Base-by-base conservation (phyloP, 148 eudicot genomes). In the Pharnaceum exiguum region DNA sequence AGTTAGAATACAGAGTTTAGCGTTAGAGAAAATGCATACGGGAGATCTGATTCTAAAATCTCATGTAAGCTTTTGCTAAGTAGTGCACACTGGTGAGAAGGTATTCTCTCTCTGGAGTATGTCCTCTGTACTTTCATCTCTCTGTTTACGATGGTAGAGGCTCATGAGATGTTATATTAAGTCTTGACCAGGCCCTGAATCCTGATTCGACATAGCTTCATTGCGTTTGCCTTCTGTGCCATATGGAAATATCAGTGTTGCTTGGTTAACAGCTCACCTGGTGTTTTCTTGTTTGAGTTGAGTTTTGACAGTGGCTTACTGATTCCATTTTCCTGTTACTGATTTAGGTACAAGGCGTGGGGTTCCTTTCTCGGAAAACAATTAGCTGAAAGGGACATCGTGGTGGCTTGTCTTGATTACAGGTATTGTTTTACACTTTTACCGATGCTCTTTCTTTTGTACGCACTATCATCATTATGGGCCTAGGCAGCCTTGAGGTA, bases 341-440 rank as follows among this genome's bases (percentile, higher is more conserved):
- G 52, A 47, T 72, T 63, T 66, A 93, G 99, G 74, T 88, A 93
- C 68, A 93, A 89, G 74, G 99, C 95, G 66, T 93, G 99, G 99
- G 99, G 99, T 73, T 71, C 95, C 55, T 80, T 93, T 62, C 88
- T 93, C 29, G 99, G 99, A 62, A 69, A 65, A 45, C 96, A 89
- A 57, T 83, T 93, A 65, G 87, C 95, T 42, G 87, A 93, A 75
- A 79, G 95, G 70, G 96, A 80, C 55, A 82, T 93, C 64, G 76
- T 93, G 36, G 96, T 93, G 53, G 96, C 96, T 18, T 86, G 96
- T 73, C 77, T 93, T 24, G 99, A 93, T 81, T 93, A 93, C 82
- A 83, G 97, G 97, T 87, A 69, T n/a, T n/a, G n/a, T n/a, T n/a
- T n/a, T n/a, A 58, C 29, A 62, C 46, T 27, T 51, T 59, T 48